Conservation (phyloP, 805 yeast genomes). For the Grigorovia jiainica region DNA sequence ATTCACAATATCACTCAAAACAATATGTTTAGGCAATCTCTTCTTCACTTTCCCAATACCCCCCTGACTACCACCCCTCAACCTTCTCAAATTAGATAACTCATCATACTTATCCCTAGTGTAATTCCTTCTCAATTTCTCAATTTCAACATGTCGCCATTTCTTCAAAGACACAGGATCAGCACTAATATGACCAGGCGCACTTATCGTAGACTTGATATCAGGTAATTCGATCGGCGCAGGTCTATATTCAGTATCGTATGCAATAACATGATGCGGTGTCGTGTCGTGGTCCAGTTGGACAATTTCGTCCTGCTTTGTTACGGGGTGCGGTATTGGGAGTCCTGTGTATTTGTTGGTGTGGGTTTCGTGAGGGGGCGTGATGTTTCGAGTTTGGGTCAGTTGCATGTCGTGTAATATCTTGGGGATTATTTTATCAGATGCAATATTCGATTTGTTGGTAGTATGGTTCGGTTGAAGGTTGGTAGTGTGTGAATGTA, state of each 20-base stretch:
- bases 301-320: no score
- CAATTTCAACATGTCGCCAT: conserved; percentile 29
- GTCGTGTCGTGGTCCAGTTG: no score
- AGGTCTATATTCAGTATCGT: conserved; percentile 9
- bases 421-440: background rate
- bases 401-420: background rate
- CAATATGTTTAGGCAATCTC: conserved; percentile 26
- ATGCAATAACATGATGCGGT: no score
- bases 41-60: conserved; percentile 3
- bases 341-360: no score
- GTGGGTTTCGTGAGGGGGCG: no score
- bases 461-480: background rate
- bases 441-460: background rate
- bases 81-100: conserved; percentile 16
- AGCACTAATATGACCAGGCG: conserved; percentile 14
- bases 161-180: conserved; percentile 17
- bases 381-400: no score
- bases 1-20: conserved; percentile 22
- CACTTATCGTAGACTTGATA: conserved; percentile 14
- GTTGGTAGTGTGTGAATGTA: background rate
- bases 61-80: background rate
- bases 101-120: conserved; percentile 24
- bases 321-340: no score
- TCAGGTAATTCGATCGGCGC: conserved; percentile 19
- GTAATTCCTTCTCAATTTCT: conserved; percentile 23